Conservation (phyloP, 2,329 filamentous ascomycete genomes). For the Fonsecaea erecta region DNA sequence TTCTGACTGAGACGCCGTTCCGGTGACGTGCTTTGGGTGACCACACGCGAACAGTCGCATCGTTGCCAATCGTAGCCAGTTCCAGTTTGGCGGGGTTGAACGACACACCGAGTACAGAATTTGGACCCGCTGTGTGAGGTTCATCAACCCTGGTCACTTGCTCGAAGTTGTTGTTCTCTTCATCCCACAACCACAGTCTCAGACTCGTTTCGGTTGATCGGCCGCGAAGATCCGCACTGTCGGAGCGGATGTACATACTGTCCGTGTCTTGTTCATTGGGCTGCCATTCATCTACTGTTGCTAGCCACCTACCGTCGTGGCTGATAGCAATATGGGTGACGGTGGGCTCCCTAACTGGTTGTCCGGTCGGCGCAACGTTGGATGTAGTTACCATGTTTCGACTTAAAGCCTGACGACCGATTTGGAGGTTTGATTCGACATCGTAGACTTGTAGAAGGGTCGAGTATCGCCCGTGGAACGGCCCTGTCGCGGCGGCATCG, state of each 20-base stretch:
- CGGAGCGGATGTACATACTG: conserved; percentile 50
- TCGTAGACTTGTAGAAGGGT: conserved; percentile 79
- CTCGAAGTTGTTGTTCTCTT: conserved; percentile 62
- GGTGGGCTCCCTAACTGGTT: conserved; percentile 75
- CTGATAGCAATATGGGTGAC: conserved; percentile 77
- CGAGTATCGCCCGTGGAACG: conserved; percentile 36
- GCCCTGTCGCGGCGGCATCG: conserved; percentile 39
- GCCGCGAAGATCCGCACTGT: conserved; percentile 21
- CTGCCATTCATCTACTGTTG: conserved; percentile 88
- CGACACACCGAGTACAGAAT: conserved; percentile 71
- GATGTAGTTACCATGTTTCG: conserved; percentile 84
- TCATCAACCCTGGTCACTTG: conserved; percentile 82
- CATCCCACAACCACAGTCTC: conserved; percentile 83
- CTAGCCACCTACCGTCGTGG: conserved; percentile 83
- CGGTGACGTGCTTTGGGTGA: conserved; percentile 70
- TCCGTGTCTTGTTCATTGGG: conserved; percentile 72
- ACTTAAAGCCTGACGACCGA: conserved; percentile 85
- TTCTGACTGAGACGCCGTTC: conserved; percentile 58
- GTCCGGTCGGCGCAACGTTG: conserved; percentile 73
- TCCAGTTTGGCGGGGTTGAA: conserved; percentile 70
- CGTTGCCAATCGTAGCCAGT: conserved; percentile 85
- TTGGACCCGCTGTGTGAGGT: conserved; percentile 69
- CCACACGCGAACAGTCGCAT: conserved; percentile 81
- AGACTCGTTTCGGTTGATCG: conserved; percentile 69
- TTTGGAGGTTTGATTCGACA: conserved; percentile 73